Conservation (phyloP, 2,329 filamentous ascomycete genomes). For the Hypoxylon sp. region DNA sequence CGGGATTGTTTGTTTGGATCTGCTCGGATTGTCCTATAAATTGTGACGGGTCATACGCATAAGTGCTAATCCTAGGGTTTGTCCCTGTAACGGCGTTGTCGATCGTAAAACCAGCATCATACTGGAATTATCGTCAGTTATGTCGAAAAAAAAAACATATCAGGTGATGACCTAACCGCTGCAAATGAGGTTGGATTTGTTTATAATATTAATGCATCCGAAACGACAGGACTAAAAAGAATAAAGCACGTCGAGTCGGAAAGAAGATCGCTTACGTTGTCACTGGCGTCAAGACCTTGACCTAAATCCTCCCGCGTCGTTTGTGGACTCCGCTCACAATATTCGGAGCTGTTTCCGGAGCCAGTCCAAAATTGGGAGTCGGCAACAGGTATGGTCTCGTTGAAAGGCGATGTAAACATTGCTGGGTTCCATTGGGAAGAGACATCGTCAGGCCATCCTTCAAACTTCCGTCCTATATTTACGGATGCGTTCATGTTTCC, state of each 20-base stretch:
- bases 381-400: constrained; percentile 10
- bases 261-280: constrained; percentile 9
- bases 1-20: no score
- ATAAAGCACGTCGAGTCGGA: no score
- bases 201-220: no score
- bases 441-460: constrained; percentile 22
- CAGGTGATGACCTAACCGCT: neutral
- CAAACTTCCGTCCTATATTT: constrained; percentile 7
- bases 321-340: constrained; percentile 4
- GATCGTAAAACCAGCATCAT: constrained; percentile 10
- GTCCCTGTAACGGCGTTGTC: constrained; percentile 1
- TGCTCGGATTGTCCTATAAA: no score
- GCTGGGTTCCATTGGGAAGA: constrained; percentile 14
- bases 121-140: constrained; percentile 11
- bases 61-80: no score
- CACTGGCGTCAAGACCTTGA: constrained; percentile 8
- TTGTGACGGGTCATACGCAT: no score
- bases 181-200: no score
- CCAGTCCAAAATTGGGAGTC: constrained; percentile 22
- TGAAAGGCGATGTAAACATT: constrained; percentile 27
- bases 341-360: constrained; percentile 8
- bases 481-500: constrained; percentile 22
- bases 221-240: no score
- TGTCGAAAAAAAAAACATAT: no score
- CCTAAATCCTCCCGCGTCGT: constrained; percentile 3